A percentile compares a stretch with the other conserved stretches of the same genome.
These are phyloP conservation scores for Zasmidium cellare DNA, from an alignment of 2,329 filamentous ascomycete genomes.

Conservation along the genomic window DNA sequence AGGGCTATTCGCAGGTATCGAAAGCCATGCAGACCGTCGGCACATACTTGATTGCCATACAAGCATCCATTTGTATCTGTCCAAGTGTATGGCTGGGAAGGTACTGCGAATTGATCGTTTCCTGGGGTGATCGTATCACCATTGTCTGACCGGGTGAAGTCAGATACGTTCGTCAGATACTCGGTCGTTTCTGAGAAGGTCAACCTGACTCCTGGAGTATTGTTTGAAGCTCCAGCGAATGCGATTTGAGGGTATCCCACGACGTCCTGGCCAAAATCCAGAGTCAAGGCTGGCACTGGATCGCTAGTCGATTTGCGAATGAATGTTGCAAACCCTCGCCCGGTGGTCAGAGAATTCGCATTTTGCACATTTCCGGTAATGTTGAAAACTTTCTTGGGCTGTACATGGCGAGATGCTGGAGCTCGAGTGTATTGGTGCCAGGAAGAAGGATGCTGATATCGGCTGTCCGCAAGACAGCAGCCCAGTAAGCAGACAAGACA, in stretches of 20 bases:
- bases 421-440: not conserved
- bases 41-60: not conserved
- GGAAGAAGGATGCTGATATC: not conserved
- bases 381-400: not conserved
- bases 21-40: not conserved
- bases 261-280: not conserved
- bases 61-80: conserved; percentile 1
- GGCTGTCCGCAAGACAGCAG: not conserved
- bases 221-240: not conserved
- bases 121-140: conserved; percentile 1
- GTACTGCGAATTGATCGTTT: not conserved
- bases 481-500: not conserved
- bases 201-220: not conserved
- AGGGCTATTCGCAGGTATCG: not conserved
- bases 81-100: not conserved
- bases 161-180: not conserved
- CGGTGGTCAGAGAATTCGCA: not conserved
- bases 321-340: not conserved
- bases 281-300: not conserved
- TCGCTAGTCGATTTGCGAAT: not conserved
- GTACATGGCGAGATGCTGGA: not conserved
- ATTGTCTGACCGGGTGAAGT: conserved; percentile 1
- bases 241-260: not conserved
- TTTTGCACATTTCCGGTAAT: not conserved
- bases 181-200: not conserved